Conservation (phyloP, 2,329 filamentous ascomycete genomes). For the Rosellinia necatrix region DNA sequence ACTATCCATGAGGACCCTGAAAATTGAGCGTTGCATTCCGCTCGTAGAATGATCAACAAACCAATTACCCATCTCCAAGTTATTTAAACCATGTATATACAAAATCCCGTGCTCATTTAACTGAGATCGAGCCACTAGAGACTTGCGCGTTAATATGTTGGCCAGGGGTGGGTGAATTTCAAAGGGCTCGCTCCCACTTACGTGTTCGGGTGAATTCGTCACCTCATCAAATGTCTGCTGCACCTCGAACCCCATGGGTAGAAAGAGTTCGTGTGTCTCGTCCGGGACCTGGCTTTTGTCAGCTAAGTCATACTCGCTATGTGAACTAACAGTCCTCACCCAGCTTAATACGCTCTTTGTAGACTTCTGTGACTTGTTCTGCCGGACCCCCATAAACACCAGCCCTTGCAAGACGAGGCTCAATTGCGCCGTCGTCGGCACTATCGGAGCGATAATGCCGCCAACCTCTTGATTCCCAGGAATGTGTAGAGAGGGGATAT, state of each 20-base stretch:
- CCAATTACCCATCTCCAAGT: not conserved
- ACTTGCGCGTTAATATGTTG: constrained; percentile 21
- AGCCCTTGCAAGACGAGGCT: constrained; percentile 75
- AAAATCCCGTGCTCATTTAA: constrained; percentile 1
- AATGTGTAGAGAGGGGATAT: constrained; percentile 70
- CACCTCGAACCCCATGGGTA: constrained; percentile 41
- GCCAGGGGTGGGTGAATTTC: not conserved
- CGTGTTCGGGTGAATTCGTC: constrained; percentile 42
- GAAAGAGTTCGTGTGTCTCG: constrained; percentile 39
- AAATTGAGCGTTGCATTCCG: too few species aligned
- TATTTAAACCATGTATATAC: not conserved
- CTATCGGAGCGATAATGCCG: constrained; percentile 80
- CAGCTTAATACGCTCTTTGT: constrained; percentile 77
- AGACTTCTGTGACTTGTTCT: constrained; percentile 79
- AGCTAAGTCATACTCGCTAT: constrained; percentile 27
- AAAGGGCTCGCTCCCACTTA: constrained; percentile 31
- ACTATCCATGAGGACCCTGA: too few species aligned
- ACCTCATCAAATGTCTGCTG: constrained; percentile 43
- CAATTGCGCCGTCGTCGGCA: constrained; percentile 70
- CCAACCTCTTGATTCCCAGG: constrained; percentile 63
- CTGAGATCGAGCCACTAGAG: constrained; percentile 37
- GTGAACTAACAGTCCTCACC: constrained; percentile 58
- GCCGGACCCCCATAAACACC: constrained; percentile 78
- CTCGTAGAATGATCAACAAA: too few species aligned
- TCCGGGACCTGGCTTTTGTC: constrained; percentile 40